Conservation (phyloP, 306 rosid genomes). For the Rubus idaeus region DNA sequence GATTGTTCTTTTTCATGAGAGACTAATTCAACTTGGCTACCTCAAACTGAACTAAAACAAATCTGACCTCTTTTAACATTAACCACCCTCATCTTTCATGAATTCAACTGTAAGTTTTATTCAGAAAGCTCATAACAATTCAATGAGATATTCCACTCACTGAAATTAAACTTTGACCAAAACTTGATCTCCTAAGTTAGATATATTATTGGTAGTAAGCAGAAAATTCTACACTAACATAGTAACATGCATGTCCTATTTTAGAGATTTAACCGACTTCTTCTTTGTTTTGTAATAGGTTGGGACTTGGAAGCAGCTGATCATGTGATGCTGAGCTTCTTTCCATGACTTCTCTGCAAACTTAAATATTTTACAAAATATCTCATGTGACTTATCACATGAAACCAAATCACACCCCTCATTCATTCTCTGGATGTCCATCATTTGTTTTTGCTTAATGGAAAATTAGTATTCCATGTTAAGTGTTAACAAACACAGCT, state of each 20-base stretch:
- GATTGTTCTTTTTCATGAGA: background rate
- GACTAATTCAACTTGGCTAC: background rate
- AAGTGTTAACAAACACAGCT: slow-evolving; percentile 48
- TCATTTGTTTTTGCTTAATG: slow-evolving; percentile 24
- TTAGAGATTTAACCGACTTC: slow-evolving; percentile 5
- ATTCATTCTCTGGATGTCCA: slow-evolving; percentile 27
- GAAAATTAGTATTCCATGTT: slow-evolving; percentile 16
- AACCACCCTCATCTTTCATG: no score
- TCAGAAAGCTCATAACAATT: background rate
- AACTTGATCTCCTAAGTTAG: background rate
- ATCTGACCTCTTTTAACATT: no score
- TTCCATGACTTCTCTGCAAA: slow-evolving; percentile 42
- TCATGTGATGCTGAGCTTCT: slow-evolving; percentile 62
- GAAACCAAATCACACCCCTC: slow-evolving; percentile 43
- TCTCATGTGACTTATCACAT: slow-evolving; percentile 65
- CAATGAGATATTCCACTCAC: background rate
- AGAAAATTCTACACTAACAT: background rate
- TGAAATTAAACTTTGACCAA: background rate
- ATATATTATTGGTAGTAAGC: background rate
- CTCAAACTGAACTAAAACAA: background rate
- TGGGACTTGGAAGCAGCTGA: slow-evolving; percentile 54
- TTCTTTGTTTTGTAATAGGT: slow-evolving; percentile 36
- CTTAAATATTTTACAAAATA: slow-evolving; percentile 36
- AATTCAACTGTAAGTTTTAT: background rate
- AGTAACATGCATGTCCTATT: background rate